A percentile compares a stretch with the other conserved stretches of the same genome.
Evolutionary conservation across 192 early-diverging fungal genomes (phyloP).

Genomic region (Dissophora ornata): DNA sequence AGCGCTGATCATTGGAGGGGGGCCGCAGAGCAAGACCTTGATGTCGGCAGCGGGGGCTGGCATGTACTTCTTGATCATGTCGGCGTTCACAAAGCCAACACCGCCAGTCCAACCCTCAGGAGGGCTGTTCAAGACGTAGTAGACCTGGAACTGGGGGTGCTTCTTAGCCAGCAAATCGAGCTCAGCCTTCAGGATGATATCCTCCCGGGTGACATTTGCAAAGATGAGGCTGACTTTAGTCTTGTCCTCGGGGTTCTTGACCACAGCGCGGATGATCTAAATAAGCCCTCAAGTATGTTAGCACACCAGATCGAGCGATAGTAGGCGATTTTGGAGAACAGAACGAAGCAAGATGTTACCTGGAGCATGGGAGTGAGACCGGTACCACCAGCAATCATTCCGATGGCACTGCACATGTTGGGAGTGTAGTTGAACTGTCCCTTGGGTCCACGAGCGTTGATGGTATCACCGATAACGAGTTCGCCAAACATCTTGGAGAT

Average conservation of each 20-base stretch:
- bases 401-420: slow-evolving; percentile 80
- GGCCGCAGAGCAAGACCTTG: slow-evolving; percentile 93
- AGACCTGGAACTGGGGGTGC: slow-evolving; percentile 81
- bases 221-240: slow-evolving; percentile 90
- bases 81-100: slow-evolving; percentile 87
- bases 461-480: slow-evolving; percentile 77
- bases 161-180: slow-evolving; percentile 78
- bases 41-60: slow-evolving; percentile 81
- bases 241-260: slow-evolving; percentile 88
- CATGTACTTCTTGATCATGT: slow-evolving; percentile 79
- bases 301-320: no score
- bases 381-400: slow-evolving; percentile 96
- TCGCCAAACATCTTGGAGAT: slow-evolving; percentile 79
- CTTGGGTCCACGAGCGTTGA: slow-evolving; percentile 89
- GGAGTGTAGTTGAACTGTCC: slow-evolving; percentile 88
- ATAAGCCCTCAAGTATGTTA: not conserved
- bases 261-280: slow-evolving; percentile 86
- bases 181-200: slow-evolving; percentile 88
- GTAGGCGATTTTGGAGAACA: no score
- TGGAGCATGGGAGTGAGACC: slow-evolving; percentile 98
- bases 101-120: slow-evolving; percentile 85
- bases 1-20: slow-evolving; percentile 88
- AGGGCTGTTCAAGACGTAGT: slow-evolving; percentile 88
- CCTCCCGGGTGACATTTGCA: slow-evolving; percentile 90
- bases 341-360: slow-evolving; percentile 30